A percentile compares a stretch with the other conserved stretches of the same genome.
These are phyloP conservation scores for Musa acuminata DNA, from an alignment of 176 grass and related monocot species.

Conservation along the genomic window DNA sequence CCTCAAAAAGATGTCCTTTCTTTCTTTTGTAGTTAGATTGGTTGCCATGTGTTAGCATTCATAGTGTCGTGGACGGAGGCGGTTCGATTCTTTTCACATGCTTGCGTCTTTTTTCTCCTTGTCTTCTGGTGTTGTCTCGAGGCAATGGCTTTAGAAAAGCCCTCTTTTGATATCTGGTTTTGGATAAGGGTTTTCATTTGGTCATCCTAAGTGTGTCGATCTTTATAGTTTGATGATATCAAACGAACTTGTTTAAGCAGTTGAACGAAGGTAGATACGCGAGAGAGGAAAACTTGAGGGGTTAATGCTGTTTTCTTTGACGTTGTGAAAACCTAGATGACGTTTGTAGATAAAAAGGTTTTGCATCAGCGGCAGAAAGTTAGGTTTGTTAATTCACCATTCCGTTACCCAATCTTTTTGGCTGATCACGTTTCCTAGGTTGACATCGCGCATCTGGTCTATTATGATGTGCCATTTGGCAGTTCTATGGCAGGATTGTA, in stretches of 20 bases:
- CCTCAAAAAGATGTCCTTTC: slow-evolving; percentile 15
- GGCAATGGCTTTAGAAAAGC: background rate
- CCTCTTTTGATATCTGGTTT: background rate
- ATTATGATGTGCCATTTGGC: no score
- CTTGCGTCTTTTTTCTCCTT: background rate
- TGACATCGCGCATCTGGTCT: no score
- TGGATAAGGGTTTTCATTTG: background rate
- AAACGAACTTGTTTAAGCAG: background rate
- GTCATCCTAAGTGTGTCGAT: background rate
- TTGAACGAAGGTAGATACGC: background rate
- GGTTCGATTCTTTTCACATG: background rate
- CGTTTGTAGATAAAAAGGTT: no score
- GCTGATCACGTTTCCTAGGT: no score
- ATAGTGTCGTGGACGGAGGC: background rate
- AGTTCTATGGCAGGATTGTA: no score
- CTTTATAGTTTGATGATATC: background rate
- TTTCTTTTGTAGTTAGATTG: background rate
- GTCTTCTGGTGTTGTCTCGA: background rate
- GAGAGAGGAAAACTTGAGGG: no score
- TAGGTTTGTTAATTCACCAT: no score
- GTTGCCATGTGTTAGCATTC: background rate
- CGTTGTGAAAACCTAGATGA: no score
- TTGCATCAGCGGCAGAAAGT: no score
- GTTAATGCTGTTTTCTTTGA: no score
- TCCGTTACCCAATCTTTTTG: no score